These are phyloP conservation scores for Teunomyces panamensis DNA, from an alignment of 805 yeast species.

Conservation along the genomic window DNA sequence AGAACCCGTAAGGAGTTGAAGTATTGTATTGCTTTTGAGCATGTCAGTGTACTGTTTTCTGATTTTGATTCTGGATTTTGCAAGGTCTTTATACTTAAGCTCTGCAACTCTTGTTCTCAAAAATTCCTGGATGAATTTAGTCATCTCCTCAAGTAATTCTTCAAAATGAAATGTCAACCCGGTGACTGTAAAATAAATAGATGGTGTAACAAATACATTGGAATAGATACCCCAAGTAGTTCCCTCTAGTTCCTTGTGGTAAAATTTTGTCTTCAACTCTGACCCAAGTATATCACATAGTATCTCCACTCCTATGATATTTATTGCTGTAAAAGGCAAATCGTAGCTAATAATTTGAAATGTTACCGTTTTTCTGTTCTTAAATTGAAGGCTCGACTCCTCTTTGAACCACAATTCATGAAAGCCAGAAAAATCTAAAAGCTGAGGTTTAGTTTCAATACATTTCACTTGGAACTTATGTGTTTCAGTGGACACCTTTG, in stretches of 20 bases:
- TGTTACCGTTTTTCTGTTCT: conserved; percentile 38
- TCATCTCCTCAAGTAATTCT: conserved; percentile 30
- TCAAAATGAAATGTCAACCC: conserved; percentile 49
- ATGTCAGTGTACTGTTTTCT: conserved; percentile 48
- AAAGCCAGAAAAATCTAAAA: conserved; percentile 28
- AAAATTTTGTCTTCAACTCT: conserved; percentile 40
- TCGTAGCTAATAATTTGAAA: conserved; percentile 40
- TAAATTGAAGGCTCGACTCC: conserved; percentile 26
- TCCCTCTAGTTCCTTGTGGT: conserved; percentile 54
- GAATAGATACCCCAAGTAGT: conserved; percentile 57
- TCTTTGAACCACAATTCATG: conserved; percentile 54
- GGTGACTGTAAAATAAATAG: conserved; percentile 49
- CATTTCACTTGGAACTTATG: conserved; percentile 22
- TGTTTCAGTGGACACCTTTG: not conserved
- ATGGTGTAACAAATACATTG: conserved; percentile 51
- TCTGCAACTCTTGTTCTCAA: conserved; percentile 5
- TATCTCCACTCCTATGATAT: conserved; percentile 52
- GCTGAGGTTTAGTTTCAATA: conserved; percentile 25
- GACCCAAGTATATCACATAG: conserved; percentile 47
- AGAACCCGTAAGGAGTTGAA: conserved; percentile 48
- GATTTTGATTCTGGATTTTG: conserved; percentile 44
- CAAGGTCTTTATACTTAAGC: conserved; percentile 33
- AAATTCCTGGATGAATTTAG: conserved; percentile 26
- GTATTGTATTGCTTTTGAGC: conserved; percentile 42
- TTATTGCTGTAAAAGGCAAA: conserved; percentile 30